These are phyloP conservation scores for Trichoderma sp. DNA, from an alignment of 2,329 filamentous ascomycete species.

Conservation along the genomic window DNA sequence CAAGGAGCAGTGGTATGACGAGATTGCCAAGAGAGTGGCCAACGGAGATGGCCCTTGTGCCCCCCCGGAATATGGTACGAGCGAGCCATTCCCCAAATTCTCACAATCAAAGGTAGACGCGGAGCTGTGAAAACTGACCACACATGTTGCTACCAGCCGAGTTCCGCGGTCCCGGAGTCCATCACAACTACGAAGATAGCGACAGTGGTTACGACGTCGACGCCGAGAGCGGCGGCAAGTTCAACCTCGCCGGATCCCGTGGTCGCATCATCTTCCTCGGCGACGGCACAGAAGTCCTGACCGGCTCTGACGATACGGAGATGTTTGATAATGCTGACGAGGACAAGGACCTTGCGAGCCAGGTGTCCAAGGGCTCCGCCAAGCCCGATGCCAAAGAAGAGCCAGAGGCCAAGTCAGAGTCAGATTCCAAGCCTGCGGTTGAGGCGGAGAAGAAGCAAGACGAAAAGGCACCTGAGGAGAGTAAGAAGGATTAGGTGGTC, in stretches of 20 bases:
- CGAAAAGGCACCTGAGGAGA: conserved; percentile 30
- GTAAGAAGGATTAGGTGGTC: conserved; percentile 39
- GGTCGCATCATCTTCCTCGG: conserved; percentile 92
- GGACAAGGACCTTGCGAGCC: conserved; percentile 80
- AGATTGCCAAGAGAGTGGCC: conserved; percentile 88
- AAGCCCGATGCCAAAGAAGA: conserved; percentile 28
- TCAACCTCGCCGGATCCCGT: conserved; percentile 67
- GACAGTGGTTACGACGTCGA: conserved; percentile 75
- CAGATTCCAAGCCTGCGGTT: conserved; percentile 27
- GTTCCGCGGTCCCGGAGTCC: conserved; percentile 78
- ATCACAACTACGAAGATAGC: conserved; percentile 80
- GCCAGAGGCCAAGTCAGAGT: conserved; percentile 26
- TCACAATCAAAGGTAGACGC: conserved; percentile 19
- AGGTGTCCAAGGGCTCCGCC: conserved; percentile 63
- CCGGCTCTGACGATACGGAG: conserved; percentile 84
- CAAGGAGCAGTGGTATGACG: conserved; percentile 98
- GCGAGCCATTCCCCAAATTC: conserved; percentile 38
- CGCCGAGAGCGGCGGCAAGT: conserved; percentile 62
- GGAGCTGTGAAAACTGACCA: conserved; percentile 26
- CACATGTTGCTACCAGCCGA: conserved; percentile 57
- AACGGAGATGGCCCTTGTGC: conserved; percentile 97
- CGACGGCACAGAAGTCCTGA: conserved; percentile 89
- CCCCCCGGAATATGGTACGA: conserved; percentile 98
- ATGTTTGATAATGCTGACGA: conserved; percentile 89
- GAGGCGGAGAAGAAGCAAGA: conserved; percentile 29